Evolutionary conservation across 768 basidiomycete genomes (phyloP).

Genomic region (Roridomyces roridus): DNA sequence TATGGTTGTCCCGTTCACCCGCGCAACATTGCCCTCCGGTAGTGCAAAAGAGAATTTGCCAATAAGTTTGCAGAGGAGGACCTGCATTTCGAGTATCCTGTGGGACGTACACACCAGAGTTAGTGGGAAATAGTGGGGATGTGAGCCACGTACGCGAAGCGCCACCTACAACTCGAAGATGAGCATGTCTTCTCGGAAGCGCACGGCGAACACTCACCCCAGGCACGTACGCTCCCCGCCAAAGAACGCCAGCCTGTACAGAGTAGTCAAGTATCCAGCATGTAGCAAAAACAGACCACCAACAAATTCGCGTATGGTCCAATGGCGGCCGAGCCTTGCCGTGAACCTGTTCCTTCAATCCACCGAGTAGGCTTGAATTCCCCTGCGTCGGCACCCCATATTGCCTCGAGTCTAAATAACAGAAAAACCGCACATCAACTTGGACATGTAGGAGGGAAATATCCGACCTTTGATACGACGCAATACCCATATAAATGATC

Average conservation of each 20-base stretch:
- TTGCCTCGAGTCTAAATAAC: conserved; percentile 1
- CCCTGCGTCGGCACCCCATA: conserved; percentile 15
- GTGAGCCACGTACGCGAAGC: neutral
- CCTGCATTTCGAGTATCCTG: conserved; percentile 14
- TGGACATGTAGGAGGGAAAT: too few species aligned
- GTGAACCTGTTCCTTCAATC: conserved; percentile 4
- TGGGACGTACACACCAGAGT: neutral
- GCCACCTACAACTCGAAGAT: too few species aligned
- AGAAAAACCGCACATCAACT: conserved; percentile 11
- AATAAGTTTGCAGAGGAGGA: conserved; percentile 3
- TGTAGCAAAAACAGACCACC: neutral
- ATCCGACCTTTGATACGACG: conserved; percentile 13
- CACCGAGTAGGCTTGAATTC: conserved; percentile 14
- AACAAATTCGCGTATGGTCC: conserved; percentile 19
- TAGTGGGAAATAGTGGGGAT: neutral
- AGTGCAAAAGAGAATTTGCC: conserved; percentile 1
- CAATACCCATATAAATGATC: neutral
- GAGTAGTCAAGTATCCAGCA: neutral
- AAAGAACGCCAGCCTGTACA: conserved; percentile 14
- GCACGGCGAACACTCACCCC: too few species aligned
- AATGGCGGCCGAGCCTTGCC: conserved; percentile 5
- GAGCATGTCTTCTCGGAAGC: too few species aligned
- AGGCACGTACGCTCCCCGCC: conserved; percentile 11
- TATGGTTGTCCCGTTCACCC: too few species aligned
- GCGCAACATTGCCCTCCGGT: conserved; percentile 1